Base-by-base conservation (phyloP, 2,329 filamentous ascomycete genomes). In the Tolypocladium tropicale region DNA sequence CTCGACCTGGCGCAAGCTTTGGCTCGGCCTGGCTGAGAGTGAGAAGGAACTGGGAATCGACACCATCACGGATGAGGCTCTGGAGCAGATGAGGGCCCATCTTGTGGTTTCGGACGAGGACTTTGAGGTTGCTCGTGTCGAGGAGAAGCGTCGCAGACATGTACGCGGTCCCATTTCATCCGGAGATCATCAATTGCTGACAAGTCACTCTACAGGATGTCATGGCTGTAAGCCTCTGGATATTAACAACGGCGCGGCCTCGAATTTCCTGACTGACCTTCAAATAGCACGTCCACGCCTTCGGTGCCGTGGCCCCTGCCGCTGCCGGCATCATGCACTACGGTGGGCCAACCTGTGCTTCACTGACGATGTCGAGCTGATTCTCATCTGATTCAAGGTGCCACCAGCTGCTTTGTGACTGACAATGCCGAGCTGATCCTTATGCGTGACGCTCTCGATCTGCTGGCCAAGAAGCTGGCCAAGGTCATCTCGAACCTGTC, bases 281-380 rank as follows among this genome's bases (percentile, higher is more conserved):
- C n/a, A n/a, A n/a, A 39, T 21, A 39, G 61, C 84, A 88, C 65
- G 86, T 93, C 52, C 83, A 90, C 62, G 85, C 88, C 16, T 93
- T 86, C 69, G 90, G 88, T 4, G 72, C 80, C 61, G 84, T 80
- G 58, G 88, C 88, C 4, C 89, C 89, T 1, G 86, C 82, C 36
- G 90, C 90, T 11, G 89, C 88, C 16, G 89, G 89, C 36, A 88
- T 94, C 63, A 93, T 96, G 58, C 91, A 96, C 70, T 84, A 80
- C 70, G 87, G n/a, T n/a, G n/a, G n/a, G n/a, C n/a, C n/a, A n/a
- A n/a, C n/a, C n/a, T n/a, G n/a, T n/a, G n/a, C n/a, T n/a, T n/a
- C n/a, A n/a, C n/a, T n/a, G n/a, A n/a, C n/a, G n/a, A n/a, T n/a
- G n/a, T n/a, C n/a, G n/a, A n/a, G n/a, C n/a, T n/a, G n/a, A n/a